A percentile compares a stretch with the other conserved stretches of the same genome.
These are phyloP conservation scores for Umbelopsis isabellina DNA, from an alignment of 192 early-diverging fungal species.

Conservation along the genomic window DNA sequence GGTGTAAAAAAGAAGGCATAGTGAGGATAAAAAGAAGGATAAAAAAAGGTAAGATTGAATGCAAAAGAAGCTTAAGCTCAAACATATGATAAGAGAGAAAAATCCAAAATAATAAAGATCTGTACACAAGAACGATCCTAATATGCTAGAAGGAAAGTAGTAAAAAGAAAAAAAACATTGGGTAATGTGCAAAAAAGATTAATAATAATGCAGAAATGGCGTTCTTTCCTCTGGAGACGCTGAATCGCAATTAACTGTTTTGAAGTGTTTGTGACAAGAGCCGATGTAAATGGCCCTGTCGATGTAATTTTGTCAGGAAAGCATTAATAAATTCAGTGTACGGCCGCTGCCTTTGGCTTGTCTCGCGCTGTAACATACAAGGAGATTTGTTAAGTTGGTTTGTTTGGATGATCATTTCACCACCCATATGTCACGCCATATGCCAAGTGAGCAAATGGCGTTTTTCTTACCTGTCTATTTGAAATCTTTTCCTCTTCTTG, in stretches of 20 bases:
- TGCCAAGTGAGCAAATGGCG: no score
- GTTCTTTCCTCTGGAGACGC: not conserved
- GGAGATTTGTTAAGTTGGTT: no score
- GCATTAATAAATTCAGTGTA: constrained; percentile 21
- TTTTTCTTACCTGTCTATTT: constrained; percentile 12
- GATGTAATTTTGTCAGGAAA: constrained; percentile 16
- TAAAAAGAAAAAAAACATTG: no score
- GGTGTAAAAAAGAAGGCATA: not conserved
- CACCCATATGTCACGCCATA: no score
- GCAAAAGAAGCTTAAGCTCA: no score
- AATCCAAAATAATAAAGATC: no score
- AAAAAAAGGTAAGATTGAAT: no score
- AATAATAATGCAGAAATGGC: not conserved
- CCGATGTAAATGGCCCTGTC: constrained; percentile 12
- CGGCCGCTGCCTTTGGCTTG: not conserved
- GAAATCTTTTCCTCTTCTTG: constrained; percentile 32
- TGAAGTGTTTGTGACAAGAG: not conserved
- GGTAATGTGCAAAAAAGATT: no score
- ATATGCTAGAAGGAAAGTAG: no score
- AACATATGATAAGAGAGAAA: no score
- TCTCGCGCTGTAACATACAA: not conserved
- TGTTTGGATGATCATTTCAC: not conserved
- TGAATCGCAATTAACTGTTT: not conserved
- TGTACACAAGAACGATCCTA: no score
- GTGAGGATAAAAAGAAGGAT: not conserved